phyloP scores from a whole-genome alignment of 2,329 filamentous ascomycete species.

The Juglanconis oblonga region DNA sequence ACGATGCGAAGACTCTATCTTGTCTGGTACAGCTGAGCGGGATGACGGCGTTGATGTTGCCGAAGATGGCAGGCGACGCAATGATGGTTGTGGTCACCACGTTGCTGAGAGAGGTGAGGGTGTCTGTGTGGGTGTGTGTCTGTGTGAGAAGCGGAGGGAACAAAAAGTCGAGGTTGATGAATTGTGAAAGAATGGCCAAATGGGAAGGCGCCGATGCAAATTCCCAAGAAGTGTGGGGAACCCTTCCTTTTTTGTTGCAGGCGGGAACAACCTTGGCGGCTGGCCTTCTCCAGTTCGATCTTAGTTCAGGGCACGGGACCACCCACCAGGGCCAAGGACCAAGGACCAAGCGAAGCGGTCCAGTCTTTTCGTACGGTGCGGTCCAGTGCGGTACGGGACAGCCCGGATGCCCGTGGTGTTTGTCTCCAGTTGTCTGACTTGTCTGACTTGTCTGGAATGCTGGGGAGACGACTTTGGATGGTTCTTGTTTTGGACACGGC shows the following conservation, averaged over 20 bases:
- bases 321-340: neutral
- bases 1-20: neutral
- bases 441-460: neutral
- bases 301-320: neutral
- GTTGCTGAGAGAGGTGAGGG: neutral
- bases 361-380: neutral
- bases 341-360: neutral
- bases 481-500: no score
- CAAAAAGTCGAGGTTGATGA: slow-evolving; percentile 1
- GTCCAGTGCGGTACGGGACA: neutral
- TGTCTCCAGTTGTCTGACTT: neutral
- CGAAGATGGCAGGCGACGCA: no score
- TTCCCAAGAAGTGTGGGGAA: slow-evolving; percentile 16
- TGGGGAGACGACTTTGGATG: neutral
- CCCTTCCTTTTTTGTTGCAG: slow-evolving; percentile 1
- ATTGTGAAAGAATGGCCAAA: slow-evolving; percentile 5
- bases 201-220: slow-evolving; percentile 10
- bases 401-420: slow-evolving; percentile 6
- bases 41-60: no score
- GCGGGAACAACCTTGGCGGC: slow-evolving; percentile 15
- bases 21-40: neutral
- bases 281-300: neutral
- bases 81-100: neutral
- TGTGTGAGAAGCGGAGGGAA: neutral
- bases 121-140: neutral